phyloP scores from a whole-genome alignment of 208 protist species.

The Jaenimonas drosophilae region DNA sequence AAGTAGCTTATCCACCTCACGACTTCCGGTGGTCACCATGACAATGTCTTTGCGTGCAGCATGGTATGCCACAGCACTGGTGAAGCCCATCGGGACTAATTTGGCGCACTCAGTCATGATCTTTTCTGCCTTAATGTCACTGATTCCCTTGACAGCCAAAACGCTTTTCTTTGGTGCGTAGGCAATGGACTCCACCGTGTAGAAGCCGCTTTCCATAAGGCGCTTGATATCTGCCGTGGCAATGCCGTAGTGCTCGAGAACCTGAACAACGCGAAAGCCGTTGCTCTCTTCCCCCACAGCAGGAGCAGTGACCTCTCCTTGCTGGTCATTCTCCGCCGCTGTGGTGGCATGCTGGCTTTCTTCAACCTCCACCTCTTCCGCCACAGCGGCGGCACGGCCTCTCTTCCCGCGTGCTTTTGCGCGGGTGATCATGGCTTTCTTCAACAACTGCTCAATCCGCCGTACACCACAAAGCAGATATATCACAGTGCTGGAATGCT shows the following conservation, averaged over 20 bases:
- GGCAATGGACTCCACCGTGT: slow-evolving; percentile 96
- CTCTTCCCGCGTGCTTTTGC: slow-evolving; percentile 32
- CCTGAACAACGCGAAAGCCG: slow-evolving; percentile 74
- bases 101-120: slow-evolving; percentile 93
- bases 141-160: slow-evolving; percentile 96
- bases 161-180: slow-evolving; percentile 97
- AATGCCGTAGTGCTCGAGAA: slow-evolving; percentile 93
- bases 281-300: slow-evolving; percentile 14
- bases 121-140: slow-evolving; percentile 98
- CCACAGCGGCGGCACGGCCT: slow-evolving; percentile 16
- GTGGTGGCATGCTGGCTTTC: slow-evolving; percentile 13
- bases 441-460: background rate
- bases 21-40: slow-evolving; percentile 96
- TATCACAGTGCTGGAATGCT: background rate
- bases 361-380: slow-evolving; percentile 30
- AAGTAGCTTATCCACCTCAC: slow-evolving; percentile 97
- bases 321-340: slow-evolving; percentile 7
- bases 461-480: background rate
- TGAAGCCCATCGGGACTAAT: slow-evolving; percentile 97
- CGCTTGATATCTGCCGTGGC: slow-evolving; percentile 96
- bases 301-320: slow-evolving; percentile 28
- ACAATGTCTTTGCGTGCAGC: slow-evolving; percentile 94
- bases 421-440: slow-evolving; percentile 48
- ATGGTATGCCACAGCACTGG: slow-evolving; percentile 95
- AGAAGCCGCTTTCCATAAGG: slow-evolving; percentile 92